Percentiles rank a stretch among this genome's conserved stretches.
Evolutionary conservation across 371 early-diverging fungal species (phyloP).

Genomic region (Zychaea mexicana): DNA sequence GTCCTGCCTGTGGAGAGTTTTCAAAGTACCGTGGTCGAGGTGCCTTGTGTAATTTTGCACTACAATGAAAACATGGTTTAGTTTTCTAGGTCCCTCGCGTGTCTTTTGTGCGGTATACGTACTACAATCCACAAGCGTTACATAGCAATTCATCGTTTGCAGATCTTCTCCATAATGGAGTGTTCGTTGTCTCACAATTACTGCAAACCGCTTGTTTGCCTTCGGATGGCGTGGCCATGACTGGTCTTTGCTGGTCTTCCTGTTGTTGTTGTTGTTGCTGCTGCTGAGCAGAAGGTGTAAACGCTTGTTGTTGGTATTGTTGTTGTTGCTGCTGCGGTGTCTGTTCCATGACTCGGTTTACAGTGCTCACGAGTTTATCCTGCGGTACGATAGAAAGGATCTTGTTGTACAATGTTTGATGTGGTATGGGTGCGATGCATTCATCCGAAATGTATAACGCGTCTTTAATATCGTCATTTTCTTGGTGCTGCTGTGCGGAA

Average conservation of each 20-base stretch:
- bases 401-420: slow-evolving; percentile 14
- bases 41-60: slow-evolving; percentile 73
- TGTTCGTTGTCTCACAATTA: slow-evolving; percentile 89
- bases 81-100: neutral
- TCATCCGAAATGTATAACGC: slow-evolving; percentile 21
- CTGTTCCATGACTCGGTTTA: neutral
- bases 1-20: slow-evolving; percentile 2
- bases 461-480: slow-evolving; percentile 5
- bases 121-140: slow-evolving; percentile 97
- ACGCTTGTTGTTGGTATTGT: slow-evolving; percentile 3
- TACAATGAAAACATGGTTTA: slow-evolving; percentile 1
- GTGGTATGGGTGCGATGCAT: slow-evolving; percentile 20
- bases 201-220: slow-evolving; percentile 55
- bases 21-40: slow-evolving; percentile 62
- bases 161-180: slow-evolving; percentile 96
- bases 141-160: slow-evolving; percentile 84
- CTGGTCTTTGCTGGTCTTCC: slow-evolving; percentile 5
- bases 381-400: slow-evolving; percentile 26
- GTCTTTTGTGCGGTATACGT: slow-evolving; percentile 15
- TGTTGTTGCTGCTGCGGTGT: neutral
- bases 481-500: slow-evolving; percentile 10
- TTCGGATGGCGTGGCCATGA: slow-evolving; percentile 25
- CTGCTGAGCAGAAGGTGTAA: slow-evolving; percentile 2
- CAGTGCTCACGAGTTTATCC: slow-evolving; percentile 30
- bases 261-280: neutral